Base-by-base conservation (phyloP, 1,284 basidiomycete genomes). In the Mixia osmundae region DNA sequence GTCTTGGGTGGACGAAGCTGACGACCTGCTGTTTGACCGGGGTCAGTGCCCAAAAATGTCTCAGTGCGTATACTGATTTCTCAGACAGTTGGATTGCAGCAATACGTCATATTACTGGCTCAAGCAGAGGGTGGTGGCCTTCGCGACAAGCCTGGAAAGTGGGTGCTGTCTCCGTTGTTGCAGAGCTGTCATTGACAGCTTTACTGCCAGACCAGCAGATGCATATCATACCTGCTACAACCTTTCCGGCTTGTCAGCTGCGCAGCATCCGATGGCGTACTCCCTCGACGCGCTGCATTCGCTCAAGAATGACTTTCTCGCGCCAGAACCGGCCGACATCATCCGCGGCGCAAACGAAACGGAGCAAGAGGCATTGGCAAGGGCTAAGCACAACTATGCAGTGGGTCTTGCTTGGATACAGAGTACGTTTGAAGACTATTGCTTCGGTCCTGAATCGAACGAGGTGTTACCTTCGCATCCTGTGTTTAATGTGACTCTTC, bases 141-240 rank as follows among this genome's bases (percentile, higher is more conserved):
- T 36, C 64, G 83, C 9, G 89, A 97, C 54, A 97, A 97, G 54
- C 91, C 89, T 8, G 78, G 78, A 30, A 94, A 91, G 74, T 77
- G 54, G 28, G 64, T 52, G 7, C 35, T 19, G 14, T 15, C 29
- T 9, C 5, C 16, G 12, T n/a, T 7, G 5, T 21, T 23, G 25
- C 25, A n/a, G n/a, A n/a, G 23, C 4, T 24, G 6, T 35, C 8
- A 30, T 21, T 26, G 8, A 12, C 16, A 19, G 19, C 19, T 21
- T 10, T 20, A 24, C 28, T 32, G 25, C 9, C 39, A 82, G 77
- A 55, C 54, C 57, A 18, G 61, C 82, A 11, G 85, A 94, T 54
- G 65, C 76, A 23, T 94, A 94, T 54, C 87, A 94, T 50, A 89
- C 85, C 0, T 60, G 79, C 31, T 91, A 87, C 56, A 82, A 79